Conservation (phyloP, 345 rosid genomes). For the Schrenkiella parvula region DNA sequence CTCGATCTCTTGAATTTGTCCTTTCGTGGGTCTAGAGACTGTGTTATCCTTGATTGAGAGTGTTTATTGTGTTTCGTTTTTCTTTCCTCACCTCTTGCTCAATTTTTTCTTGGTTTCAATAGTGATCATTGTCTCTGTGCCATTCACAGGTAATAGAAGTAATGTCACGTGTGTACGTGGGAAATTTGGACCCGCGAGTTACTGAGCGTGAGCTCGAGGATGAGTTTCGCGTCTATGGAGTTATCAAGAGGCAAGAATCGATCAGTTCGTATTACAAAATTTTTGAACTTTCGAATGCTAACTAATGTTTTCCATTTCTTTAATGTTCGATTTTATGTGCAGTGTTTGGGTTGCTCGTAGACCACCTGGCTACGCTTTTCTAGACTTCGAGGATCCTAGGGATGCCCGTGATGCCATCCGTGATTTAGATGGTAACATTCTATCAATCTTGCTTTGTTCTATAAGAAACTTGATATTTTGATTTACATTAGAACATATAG, state of each 20-base stretch:
- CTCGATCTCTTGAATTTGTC: conserved; percentile 9
- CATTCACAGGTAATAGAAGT: conserved; percentile 25
- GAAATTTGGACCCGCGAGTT: conserved; percentile 70
- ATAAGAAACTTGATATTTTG: neutral
- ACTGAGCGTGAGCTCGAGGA: conserved; percentile 76
- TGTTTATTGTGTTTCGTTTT: too few species aligned
- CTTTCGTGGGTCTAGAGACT: neutral
- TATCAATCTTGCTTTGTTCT: neutral
- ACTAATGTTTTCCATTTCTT: neutral
- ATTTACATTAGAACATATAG: neutral
- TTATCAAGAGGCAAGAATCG: conserved; percentile 50
- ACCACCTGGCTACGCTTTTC: conserved; percentile 91
- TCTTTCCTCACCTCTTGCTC: too few species aligned
- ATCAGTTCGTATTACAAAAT: neutral
- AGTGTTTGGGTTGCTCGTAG: conserved; percentile 98
- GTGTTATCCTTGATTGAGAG: too few species aligned
- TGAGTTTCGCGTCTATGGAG: conserved; percentile 66
- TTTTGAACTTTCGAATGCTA: neutral
- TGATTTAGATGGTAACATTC: conserved; percentile 61
- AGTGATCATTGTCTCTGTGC: too few species aligned
- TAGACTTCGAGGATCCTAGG: conserved; percentile 78
- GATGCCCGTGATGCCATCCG: conserved; percentile 84
- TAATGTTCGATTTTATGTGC: conserved; percentile 7
- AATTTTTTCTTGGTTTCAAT: too few species aligned
- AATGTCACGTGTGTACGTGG: conserved; percentile 80